Percentiles rank a stretch among this genome's conserved stretches.
Conservation (phyloP, 768 basidiomycete species). For the Hericium erinaceus region DNA sequence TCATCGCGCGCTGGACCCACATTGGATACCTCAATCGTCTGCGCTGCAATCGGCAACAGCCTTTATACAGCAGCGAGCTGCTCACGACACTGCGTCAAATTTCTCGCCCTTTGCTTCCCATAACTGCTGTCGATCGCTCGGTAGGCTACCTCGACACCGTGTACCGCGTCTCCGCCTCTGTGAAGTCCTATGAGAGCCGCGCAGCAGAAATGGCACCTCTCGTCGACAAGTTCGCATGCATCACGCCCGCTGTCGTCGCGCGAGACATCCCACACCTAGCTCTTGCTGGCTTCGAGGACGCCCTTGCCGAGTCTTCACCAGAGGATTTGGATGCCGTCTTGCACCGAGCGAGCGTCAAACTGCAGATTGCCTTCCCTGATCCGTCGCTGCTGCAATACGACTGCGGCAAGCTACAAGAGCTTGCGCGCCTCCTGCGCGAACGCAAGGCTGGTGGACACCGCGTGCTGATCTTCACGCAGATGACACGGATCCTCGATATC, state of each 20-base stretch:
- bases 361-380: slow-evolving; percentile 91
- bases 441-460: slow-evolving; percentile 86
- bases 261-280: slow-evolving; percentile 60
- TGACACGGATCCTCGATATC: slow-evolving; percentile 91
- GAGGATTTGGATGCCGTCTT: slow-evolving; percentile 56
- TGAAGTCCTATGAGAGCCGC: slow-evolving; percentile 60
- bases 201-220: slow-evolving; percentile 40
- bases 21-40: slow-evolving; percentile 65
- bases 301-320: slow-evolving; percentile 12
- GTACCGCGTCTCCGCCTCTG: slow-evolving; percentile 32
- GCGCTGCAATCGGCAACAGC: slow-evolving; percentile 39
- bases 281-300: slow-evolving; percentile 34
- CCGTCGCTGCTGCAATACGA: slow-evolving; percentile 87
- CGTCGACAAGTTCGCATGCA: slow-evolving; percentile 69
- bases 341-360: slow-evolving; percentile 69
- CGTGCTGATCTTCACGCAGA: slow-evolving; percentile 92
- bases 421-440: slow-evolving; percentile 70
- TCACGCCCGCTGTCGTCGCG: slow-evolving; percentile 71
- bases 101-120: slow-evolving; percentile 42
- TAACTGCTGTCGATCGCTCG: slow-evolving; percentile 29
- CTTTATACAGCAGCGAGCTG: slow-evolving; percentile 26
- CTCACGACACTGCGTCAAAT: slow-evolving; percentile 32
- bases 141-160: slow-evolving; percentile 33
- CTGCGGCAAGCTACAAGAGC: slow-evolving; percentile 88
- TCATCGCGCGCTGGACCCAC: slow-evolving; percentile 56